Conservation (phyloP, 306 rosid genomes). For the Cicer yamashitae region DNA sequence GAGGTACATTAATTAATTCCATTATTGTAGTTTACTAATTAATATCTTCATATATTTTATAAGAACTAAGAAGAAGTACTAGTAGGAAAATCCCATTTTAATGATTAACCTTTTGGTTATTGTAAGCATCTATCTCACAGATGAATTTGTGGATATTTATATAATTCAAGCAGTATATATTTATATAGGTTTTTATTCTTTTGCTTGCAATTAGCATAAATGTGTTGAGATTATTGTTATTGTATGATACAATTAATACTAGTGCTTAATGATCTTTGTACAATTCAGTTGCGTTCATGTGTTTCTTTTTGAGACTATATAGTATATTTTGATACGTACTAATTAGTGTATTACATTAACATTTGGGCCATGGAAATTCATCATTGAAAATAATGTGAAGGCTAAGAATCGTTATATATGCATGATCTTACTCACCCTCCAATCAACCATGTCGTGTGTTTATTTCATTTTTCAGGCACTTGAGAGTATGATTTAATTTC, state of each 20-base stretch:
- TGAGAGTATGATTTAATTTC: background rate
- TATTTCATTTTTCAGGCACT: constrained; percentile 1
- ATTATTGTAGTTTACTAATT: constrained; percentile 28
- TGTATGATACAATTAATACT: background rate
- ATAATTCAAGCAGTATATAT: constrained; percentile 24
- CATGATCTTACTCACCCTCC: background rate
- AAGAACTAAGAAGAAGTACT: background rate
- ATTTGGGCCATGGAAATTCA: too few relatives aligned
- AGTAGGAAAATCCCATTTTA: constrained; percentile 12
- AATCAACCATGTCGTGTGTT: constrained; percentile 9
- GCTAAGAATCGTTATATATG: constrained; percentile 4
- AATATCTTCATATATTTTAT: background rate
- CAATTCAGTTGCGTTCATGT: background rate
- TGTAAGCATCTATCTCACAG: constrained; percentile 34
- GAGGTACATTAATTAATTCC: constrained; percentile 33
- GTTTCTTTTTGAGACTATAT: background rate
- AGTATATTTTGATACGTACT: background rate
- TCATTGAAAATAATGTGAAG: background rate
- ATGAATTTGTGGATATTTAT: constrained; percentile 23
- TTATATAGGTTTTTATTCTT: constrained; percentile 35
- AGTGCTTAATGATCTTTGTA: constrained; percentile 4
- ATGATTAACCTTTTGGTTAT: constrained; percentile 27
- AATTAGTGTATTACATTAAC: too few relatives aligned
- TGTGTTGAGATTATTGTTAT: constrained; percentile 31
- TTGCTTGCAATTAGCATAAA: constrained; percentile 6